These are phyloP conservation scores for Fusarium setosum DNA, from an alignment of 2,329 filamentous ascomycete genomes.

Conservation along the genomic window DNA sequence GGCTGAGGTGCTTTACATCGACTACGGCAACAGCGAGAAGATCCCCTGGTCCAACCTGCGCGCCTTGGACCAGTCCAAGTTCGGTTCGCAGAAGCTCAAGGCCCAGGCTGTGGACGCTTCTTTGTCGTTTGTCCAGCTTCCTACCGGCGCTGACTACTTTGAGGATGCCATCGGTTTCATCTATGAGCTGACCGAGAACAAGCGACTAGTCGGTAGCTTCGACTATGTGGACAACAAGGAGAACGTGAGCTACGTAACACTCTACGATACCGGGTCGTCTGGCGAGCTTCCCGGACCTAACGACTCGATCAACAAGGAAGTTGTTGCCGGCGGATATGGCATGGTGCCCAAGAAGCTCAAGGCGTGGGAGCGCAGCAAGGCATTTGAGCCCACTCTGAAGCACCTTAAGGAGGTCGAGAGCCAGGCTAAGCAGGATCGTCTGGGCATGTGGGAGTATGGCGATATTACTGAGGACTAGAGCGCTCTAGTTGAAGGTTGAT, in stretches of 20 bases:
- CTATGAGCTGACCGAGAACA: constrained; percentile 77
- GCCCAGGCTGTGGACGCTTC: constrained; percentile 88
- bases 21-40: constrained; percentile 95
- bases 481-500: neutral
- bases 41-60: constrained; percentile 87
- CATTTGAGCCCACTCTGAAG: constrained; percentile 77
- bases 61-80: constrained; percentile 81
- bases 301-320: constrained; percentile 89
- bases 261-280: constrained; percentile 81
- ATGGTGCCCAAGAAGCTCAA: constrained; percentile 95
- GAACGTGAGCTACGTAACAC: constrained; percentile 84
- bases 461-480: constrained; percentile 89
- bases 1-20: constrained; percentile 92
- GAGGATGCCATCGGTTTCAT: constrained; percentile 82
- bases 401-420: constrained; percentile 79
- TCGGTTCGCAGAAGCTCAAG: constrained; percentile 84
- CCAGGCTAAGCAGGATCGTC: constrained; percentile 81
- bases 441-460: constrained; percentile 98
- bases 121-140: constrained; percentile 90
- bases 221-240: constrained; percentile 85
- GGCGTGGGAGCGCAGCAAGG: constrained; percentile 83
- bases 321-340: constrained; percentile 84
- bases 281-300: constrained; percentile 66
- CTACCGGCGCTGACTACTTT: constrained; percentile 84
- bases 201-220: constrained; percentile 88